phyloP scores from a whole-genome alignment of 768 basidiomycete genomes.

The Strobilomyces dryophilus region DNA sequence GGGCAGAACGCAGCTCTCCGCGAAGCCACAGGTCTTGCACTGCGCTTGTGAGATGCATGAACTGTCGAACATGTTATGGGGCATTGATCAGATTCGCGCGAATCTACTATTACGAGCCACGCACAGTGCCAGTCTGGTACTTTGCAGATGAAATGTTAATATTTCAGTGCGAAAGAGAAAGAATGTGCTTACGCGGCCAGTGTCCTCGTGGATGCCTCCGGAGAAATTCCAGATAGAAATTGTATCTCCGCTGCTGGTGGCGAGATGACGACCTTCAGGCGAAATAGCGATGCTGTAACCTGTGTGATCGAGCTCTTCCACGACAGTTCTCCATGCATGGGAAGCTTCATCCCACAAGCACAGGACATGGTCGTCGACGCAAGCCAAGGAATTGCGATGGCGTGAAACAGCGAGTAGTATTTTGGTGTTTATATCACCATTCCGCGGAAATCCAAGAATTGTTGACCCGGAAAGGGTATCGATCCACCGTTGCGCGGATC shows the following conservation, averaged over 20 bases:
- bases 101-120: not conserved
- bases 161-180: not conserved
- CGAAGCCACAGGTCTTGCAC: conserved; percentile 5
- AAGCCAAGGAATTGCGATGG: not conserved
- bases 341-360: conserved; percentile 9
- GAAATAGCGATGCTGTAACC: conserved; percentile 10
- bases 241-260: conserved; percentile 9
- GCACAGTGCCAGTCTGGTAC: conserved; percentile 1
- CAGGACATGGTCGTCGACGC: conserved; percentile 2
- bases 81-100: not conserved
- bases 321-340: conserved; percentile 1
- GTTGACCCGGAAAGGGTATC: conserved; percentile 6
- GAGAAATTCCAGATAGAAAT: conserved; percentile 14
- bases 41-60: conserved; percentile 3
- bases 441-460: conserved; percentile 9
- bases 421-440: not conserved
- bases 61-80: not conserved
- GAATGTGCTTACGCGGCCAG: not conserved
- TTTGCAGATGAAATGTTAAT: not conserved
- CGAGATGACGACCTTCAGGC: conserved; percentile 2
- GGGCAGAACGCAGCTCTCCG: not conserved
- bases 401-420: conserved; percentile 10
- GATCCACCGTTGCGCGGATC: conserved; percentile 10
- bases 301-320: not conserved
- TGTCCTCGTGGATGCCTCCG: not conserved